Conservation (phyloP, 768 basidiomycete genomes). For the Boletus eberwhitei region DNA sequence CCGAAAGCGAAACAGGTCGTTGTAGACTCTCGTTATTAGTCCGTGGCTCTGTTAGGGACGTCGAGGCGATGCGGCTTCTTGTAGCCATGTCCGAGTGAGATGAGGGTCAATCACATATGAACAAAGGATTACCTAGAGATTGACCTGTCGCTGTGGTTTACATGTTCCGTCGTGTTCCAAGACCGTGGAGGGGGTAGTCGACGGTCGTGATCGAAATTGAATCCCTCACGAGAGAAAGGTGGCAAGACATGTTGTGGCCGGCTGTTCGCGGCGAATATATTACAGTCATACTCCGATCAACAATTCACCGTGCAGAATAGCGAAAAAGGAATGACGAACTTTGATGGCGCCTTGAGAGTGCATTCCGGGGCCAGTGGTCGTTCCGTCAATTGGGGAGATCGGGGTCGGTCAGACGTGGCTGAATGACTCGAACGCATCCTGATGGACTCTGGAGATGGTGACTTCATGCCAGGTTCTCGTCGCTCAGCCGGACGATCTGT, state of each 20-base stretch:
- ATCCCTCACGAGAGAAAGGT: conserved; percentile 30
- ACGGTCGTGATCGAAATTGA: conserved; percentile 33
- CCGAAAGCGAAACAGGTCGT: conserved; percentile 37
- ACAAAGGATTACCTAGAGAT: conserved; percentile 24
- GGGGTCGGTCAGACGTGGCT: conserved; percentile 13
- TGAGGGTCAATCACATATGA: conserved; percentile 4
- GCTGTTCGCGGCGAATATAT: conserved; percentile 27
- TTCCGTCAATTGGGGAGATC: conserved; percentile 18
- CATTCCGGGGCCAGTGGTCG: conserved; percentile 23
- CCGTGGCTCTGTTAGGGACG: conserved; percentile 19
- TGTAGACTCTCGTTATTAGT: conserved; percentile 25
- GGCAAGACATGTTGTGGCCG: conserved; percentile 34
- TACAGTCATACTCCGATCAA: conserved; percentile 25
- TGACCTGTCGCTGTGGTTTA: conserved; percentile 21
- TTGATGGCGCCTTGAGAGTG: conserved; percentile 21
- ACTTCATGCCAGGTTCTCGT: conserved; percentile 14
- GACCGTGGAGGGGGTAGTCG: conserved; percentile 32
- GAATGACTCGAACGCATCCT: conserved; percentile 22
- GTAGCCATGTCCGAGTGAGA: conserved; percentile 19
- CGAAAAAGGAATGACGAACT: conserved; percentile 21
- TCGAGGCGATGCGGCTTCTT: conserved; percentile 23
- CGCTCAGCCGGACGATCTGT: conserved; percentile 12
- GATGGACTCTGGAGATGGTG: conserved; percentile 21
- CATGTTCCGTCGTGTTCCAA: conserved; percentile 25
- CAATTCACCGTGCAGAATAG: conserved; percentile 7